Conservation (phyloP, 176 grass and related monocot genomes). For the Microstegium vimineum region DNA sequence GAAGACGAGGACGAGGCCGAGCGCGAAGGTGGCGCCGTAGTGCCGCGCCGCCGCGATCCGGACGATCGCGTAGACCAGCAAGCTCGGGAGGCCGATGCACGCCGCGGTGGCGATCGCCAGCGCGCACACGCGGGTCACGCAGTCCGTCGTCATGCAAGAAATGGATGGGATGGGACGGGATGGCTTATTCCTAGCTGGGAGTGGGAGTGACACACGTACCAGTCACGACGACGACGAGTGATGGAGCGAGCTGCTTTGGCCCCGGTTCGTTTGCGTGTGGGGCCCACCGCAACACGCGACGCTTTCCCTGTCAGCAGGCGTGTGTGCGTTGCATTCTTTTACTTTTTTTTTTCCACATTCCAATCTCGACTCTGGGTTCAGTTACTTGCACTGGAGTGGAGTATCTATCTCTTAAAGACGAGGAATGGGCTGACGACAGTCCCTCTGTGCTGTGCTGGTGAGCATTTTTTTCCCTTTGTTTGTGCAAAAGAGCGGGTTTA, state of each 20-base stretch:
- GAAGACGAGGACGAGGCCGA: not conserved
- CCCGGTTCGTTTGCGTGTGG: not conserved
- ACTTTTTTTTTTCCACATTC: too few relatives aligned
- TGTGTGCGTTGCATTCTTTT: too few relatives aligned
- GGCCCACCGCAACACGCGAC: not conserved
- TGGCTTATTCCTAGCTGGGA: not conserved
- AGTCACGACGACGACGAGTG: too few relatives aligned
- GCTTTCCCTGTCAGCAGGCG: not conserved
- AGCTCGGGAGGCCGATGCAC: not conserved
- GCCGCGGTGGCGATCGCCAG: not conserved
- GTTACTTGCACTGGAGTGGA: too few relatives aligned
- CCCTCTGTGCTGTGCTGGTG: too few relatives aligned
- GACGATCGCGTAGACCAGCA: conserved; percentile 11
- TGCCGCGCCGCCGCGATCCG: not conserved
- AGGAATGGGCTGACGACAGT: too few relatives aligned
- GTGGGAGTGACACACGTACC: not conserved
- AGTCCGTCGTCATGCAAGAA: not conserved
- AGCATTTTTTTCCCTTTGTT: too few relatives aligned
- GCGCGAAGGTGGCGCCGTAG: not conserved
- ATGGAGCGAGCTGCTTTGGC: not conserved
- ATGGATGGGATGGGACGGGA: not conserved
- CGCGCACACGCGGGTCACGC: not conserved
- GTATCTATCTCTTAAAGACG: too few relatives aligned
- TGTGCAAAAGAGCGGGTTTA: too few relatives aligned
- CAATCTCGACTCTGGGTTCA: too few relatives aligned